Evolutionary conservation across 2,329 filamentous ascomycete genomes (phyloP).

Genomic region (Lojkania enalia): DNA sequence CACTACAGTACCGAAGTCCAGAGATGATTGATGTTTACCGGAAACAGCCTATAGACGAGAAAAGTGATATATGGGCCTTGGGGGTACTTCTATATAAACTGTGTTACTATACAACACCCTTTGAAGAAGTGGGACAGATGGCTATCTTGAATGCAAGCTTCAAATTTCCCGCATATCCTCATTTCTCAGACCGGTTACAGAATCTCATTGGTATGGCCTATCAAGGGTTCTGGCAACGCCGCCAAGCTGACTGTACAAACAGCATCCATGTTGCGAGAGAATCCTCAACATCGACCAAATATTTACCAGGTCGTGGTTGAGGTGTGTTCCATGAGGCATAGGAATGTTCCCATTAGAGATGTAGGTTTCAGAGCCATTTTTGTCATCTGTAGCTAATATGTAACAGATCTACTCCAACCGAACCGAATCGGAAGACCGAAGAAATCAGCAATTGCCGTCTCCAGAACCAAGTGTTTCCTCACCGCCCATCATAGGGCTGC

Average conservation of each 20-base stretch:
- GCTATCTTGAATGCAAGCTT: conserved; percentile 95
- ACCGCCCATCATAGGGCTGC: conserved; percentile 72
- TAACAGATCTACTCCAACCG: conserved; percentile 54
- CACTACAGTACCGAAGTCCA: conserved; percentile 93
- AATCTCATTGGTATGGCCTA: conserved; percentile 74
- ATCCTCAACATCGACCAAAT: conserved; percentile 77
- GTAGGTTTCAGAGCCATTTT: conserved; percentile 52
- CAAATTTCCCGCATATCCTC: conserved; percentile 84
- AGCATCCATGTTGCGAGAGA: conserved; percentile 90
- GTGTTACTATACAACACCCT: conserved; percentile 98
- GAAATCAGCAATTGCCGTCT: conserved; percentile 62
- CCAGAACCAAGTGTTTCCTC: conserved; percentile 57
- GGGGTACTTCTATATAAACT: conserved; percentile 96
- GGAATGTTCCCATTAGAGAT: conserved; percentile 84
- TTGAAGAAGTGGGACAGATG: conserved; percentile 96
- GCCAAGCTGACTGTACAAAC: conserved; percentile 20
- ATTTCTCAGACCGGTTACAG: conserved; percentile 88
- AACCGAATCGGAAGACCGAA: conserved; percentile 67
- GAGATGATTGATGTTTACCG: conserved; percentile 99
- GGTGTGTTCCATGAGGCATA: conserved; percentile 84
- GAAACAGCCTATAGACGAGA: conserved; percentile 95
- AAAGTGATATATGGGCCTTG: conserved; percentile 97
- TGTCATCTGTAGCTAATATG: conserved; percentile 24
- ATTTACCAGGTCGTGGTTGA: conserved; percentile 93
- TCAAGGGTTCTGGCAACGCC: not conserved